Conservation (phyloP, 176 grass and related monocot species). For the Musa schizocarpa region DNA sequence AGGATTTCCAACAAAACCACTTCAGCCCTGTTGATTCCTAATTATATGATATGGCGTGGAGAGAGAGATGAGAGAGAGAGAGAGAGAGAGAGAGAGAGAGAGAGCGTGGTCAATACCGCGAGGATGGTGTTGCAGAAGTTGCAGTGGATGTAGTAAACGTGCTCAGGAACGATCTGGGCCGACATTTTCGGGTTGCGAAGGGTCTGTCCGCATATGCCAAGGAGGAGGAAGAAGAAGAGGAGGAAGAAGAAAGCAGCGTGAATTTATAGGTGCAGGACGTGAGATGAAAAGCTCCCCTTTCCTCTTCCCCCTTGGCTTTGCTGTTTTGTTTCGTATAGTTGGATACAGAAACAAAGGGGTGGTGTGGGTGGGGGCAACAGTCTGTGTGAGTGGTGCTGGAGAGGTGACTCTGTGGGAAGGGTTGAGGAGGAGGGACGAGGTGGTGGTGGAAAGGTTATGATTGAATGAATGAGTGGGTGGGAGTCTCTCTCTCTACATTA, state of each 20-base stretch:
- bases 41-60: background rate
- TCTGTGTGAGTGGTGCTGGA: background rate
- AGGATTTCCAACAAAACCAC: background rate
- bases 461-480: conserved; percentile 24
- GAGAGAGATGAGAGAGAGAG: background rate
- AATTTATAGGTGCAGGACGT: background rate
- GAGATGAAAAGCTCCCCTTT: background rate
- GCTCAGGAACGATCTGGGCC: background rate
- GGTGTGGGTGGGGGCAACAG: conserved; percentile 7
- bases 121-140: conserved; percentile 22
- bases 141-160: conserved; percentile 16
- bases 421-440: background rate
- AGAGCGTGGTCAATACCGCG: conserved; percentile 3
- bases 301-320: background rate
- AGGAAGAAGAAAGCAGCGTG: background rate
- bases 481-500: conserved; percentile 12
- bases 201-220: conserved; percentile 5
- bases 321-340: background rate
- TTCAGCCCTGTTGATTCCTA: background rate
- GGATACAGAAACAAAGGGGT: background rate
- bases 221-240: background rate
- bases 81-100: background rate
- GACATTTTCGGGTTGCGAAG: background rate
- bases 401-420: too few relatives aligned
- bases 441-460: conserved; percentile 10